A percentile compares a stretch with the other conserved stretches of the same genome.
Evolutionary conservation across 805 yeast species (phyloP).

Genomic region (Pichia insulana): DNA sequence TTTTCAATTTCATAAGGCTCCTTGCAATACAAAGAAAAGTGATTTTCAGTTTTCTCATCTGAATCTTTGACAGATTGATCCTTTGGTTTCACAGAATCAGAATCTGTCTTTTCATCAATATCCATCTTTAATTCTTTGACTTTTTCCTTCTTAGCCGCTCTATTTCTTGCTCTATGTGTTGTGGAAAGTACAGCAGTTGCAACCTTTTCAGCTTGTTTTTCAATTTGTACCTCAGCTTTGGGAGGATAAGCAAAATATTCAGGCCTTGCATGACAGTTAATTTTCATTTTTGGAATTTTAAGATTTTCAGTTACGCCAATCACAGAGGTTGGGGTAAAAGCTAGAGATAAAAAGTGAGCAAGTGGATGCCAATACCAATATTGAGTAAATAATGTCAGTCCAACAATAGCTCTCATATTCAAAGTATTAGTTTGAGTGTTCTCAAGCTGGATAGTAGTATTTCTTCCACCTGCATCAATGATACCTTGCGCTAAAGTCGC

Average conservation of each 20-base stretch:
- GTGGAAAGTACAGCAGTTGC: constrained; percentile 92
- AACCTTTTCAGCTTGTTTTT: constrained; percentile 78
- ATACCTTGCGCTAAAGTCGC: constrained; percentile 96
- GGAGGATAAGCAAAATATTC: constrained; percentile 86
- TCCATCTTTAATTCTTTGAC: constrained; percentile 39
- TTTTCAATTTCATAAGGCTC: constrained; percentile 66
- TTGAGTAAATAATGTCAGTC: constrained; percentile 81
- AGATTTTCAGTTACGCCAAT: constrained; percentile 81
- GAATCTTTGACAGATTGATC: constrained; percentile 16
- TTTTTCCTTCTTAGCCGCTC: constrained; percentile 50
- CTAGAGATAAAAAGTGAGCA: constrained; percentile 83
- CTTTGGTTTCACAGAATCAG: constrained; percentile 12
- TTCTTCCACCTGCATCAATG: constrained; percentile 97
- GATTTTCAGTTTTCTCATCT: constrained; percentile 25
- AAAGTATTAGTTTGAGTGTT: constrained; percentile 82
- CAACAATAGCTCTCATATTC: constrained; percentile 86
- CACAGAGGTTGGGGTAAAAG: constrained; percentile 87
- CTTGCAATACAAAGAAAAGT: constrained; percentile 43
- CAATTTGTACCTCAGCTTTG: constrained; percentile 67
- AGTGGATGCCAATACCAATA: constrained; percentile 99
- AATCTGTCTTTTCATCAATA: constrained; percentile 32
- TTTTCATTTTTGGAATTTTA: constrained; percentile 74
- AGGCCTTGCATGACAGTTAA: constrained; percentile 74
- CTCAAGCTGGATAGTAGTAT: constrained; percentile 88
- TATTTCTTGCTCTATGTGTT: constrained; percentile 86